Evolutionary conservation across 2,329 filamentous ascomycete species (phyloP).

Genomic region (Chaetomium strumarium): DNA sequence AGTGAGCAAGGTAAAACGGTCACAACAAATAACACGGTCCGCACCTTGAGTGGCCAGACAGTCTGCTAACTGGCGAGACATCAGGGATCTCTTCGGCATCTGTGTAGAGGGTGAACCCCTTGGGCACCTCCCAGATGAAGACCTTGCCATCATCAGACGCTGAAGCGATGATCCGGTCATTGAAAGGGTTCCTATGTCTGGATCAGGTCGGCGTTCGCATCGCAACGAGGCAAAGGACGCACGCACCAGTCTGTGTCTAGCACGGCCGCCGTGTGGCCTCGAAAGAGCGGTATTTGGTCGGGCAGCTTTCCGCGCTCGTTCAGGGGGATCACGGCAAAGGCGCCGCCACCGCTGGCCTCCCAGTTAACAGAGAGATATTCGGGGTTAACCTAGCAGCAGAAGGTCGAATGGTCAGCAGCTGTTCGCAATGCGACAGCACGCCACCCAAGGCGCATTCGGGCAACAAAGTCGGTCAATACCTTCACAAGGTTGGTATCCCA

Average conservation of each 20-base stretch:
- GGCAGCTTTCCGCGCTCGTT: constrained; percentile 85
- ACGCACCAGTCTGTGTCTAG: constrained; percentile 93
- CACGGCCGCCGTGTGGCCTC: constrained; percentile 91
- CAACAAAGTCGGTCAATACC: constrained; percentile 42
- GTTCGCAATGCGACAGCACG: not conserved
- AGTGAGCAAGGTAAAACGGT: constrained; percentile 1
- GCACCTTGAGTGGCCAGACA: constrained; percentile 81
- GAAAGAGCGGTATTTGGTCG: constrained; percentile 89
- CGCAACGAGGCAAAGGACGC: not conserved
- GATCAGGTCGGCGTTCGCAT: not conserved
- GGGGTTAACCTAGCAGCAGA: constrained; percentile 64
- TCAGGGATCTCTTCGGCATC: constrained; percentile 81
- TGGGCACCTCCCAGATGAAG: constrained; percentile 91
- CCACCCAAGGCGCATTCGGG: not conserved
- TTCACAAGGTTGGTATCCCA: constrained; percentile 99
- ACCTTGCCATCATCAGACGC: constrained; percentile 96
- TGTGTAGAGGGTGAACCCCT: constrained; percentile 76
- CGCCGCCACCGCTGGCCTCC: constrained; percentile 92
- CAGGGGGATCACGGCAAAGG: constrained; percentile 91
- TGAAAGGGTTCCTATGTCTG: constrained; percentile 76
- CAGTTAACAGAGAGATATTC: constrained; percentile 97
- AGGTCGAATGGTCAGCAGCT: constrained; percentile 15
- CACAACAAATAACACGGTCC: constrained; percentile 21
- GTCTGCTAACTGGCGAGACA: constrained; percentile 72
- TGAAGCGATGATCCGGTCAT: constrained; percentile 87